phyloP scores from a whole-genome alignment of 441 rosid genomes.

The Aquilaria agallochum region DNA sequence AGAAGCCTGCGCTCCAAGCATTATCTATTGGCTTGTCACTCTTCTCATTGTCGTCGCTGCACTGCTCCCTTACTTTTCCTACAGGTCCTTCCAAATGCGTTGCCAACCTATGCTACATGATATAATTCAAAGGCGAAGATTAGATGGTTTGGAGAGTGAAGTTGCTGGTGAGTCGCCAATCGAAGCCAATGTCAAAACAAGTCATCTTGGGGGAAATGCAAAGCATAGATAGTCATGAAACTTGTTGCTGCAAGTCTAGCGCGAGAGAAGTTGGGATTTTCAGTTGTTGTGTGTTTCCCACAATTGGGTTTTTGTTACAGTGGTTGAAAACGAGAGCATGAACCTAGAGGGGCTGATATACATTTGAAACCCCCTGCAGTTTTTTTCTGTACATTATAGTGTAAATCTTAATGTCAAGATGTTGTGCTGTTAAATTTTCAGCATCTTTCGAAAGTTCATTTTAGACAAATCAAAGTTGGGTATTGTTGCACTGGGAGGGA shows the following conservation, averaged over 20 bases:
- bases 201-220: conserved; percentile 33
- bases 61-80: conserved; percentile 64
- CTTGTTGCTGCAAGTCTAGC: conserved; percentile 3
- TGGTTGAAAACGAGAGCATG: conserved; percentile 5
- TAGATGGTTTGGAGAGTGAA: conserved; percentile 19
- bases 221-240: conserved; percentile 31
- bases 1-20: conserved; percentile 74
- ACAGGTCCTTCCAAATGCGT: conserved; percentile 71
- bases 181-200: conserved; percentile 35
- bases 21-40: conserved; percentile 58
- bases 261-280: neutral
- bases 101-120: conserved; percentile 88
- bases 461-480: too few relatives aligned
- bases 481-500: too few relatives aligned
- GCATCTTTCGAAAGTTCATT: too few relatives aligned
- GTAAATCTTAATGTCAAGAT: too few relatives aligned
- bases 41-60: conserved; percentile 57
- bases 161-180: conserved; percentile 31
- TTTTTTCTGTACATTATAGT: too few relatives aligned
- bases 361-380: too few relatives aligned
- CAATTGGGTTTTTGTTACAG: conserved; percentile 10
- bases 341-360: neutral
- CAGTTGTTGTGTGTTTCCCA: neutral
- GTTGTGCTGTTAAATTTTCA: too few relatives aligned
- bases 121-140: conserved; percentile 35